phyloP scores from a whole-genome alignment of 129 eudicot species.

The Helianthus annuus region HanXRQr2.0-SUNRISE NC_035444.2:70347113-70347612 shows the following conservation, averaged over 20 bases:
- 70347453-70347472: background rate
- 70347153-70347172: background rate
- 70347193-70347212: slow-evolving; percentile 91
- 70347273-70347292: slow-evolving; percentile 87
- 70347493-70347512: too few relatives aligned
- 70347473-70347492: too few relatives aligned
- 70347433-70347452: background rate
- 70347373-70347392: slow-evolving; percentile 29
- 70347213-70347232: slow-evolving; percentile 66
- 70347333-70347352: slow-evolving; percentile 30
- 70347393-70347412: slow-evolving; percentile 12
- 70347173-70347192: slow-evolving; percentile 48
- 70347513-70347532: background rate
- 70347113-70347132: background rate
- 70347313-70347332: slow-evolving; percentile 33
- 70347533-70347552: background rate
- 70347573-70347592: too few relatives aligned
- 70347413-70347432: slow-evolving; percentile 11
- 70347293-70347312: slow-evolving; percentile 71
- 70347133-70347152: background rate
- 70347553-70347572: too few relatives aligned
- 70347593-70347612: too few relatives aligned
- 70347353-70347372: slow-evolving; percentile 22
- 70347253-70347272: slow-evolving; percentile 67
- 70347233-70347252: slow-evolving; percentile 86